Evolutionary conservation across 1,284 basidiomycete species (phyloP).

Genomic region (Papiliotrema nemorosa): DNA sequence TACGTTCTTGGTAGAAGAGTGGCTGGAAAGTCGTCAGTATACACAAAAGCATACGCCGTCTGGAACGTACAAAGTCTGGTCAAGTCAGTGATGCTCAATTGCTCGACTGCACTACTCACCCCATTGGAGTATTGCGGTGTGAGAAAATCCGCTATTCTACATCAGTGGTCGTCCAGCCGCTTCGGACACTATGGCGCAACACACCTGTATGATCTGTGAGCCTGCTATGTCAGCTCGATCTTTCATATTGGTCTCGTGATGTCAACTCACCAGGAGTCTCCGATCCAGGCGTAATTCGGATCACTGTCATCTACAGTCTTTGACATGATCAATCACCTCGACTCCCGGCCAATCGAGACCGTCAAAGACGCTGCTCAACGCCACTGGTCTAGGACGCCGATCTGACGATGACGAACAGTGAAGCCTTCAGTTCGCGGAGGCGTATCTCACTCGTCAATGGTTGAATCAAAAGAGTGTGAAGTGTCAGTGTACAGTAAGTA

Average conservation of each 20-base stretch:
- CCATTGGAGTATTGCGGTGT: conserved; percentile 13
- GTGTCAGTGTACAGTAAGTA: too few species aligned
- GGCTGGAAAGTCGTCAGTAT: conserved; percentile 9
- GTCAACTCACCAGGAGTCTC: conserved; percentile 21
- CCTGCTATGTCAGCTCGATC: conserved; percentile 7
- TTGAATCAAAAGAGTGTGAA: too few species aligned
- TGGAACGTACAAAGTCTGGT: conserved; percentile 15
- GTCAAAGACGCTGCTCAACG: too few species aligned
- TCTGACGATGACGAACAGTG: too few species aligned
- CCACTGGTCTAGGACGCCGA: too few species aligned
- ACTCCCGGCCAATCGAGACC: too few species aligned
- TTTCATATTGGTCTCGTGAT: neutral
- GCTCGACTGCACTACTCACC: conserved; percentile 7
- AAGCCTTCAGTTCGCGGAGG: too few species aligned
- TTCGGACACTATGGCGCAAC: neutral
- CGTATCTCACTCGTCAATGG: too few species aligned
- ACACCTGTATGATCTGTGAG: conserved; percentile 18
- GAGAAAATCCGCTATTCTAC: conserved; percentile 1
- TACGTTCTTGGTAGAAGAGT: conserved; percentile 17
- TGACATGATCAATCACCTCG: conserved; percentile 18
- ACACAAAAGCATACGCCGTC: neutral
- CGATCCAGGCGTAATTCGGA: conserved; percentile 16
- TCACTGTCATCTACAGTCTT: conserved; percentile 25
- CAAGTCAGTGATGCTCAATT: neutral
- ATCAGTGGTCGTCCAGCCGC: conserved; percentile 1